These are phyloP conservation scores for Ceratocystis colombiana DNA, from an alignment of 2,329 filamentous ascomycete genomes.

Conservation along the genomic window DNA sequence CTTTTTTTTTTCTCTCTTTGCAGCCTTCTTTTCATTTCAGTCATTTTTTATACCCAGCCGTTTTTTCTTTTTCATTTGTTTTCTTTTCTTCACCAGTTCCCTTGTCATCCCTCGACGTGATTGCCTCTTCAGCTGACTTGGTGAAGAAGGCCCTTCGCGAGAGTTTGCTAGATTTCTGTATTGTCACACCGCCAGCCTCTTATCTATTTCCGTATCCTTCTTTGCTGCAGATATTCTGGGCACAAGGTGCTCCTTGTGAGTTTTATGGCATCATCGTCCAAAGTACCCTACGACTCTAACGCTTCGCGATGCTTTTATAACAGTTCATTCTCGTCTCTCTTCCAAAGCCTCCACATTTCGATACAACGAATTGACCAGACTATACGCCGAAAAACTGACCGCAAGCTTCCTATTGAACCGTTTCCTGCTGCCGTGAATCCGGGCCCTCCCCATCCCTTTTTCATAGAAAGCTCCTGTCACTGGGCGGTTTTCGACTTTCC, in stretches of 20 bases:
- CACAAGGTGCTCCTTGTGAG: neutral
- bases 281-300: neutral
- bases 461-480: no score
- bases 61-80: constrained; percentile 6
- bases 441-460: no score
- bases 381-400: neutral
- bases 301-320: neutral
- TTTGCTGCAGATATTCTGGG: neutral
- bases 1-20: constrained; percentile 1
- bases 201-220: neutral
- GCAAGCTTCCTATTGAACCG: no score
- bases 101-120: constrained; percentile 47
- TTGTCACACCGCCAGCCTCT: neutral
- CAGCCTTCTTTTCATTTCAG: constrained; percentile 13
- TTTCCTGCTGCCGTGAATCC: no score
- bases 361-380: neutral
- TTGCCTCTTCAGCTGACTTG: neutral
- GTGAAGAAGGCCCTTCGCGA: neutral
- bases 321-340: neutral
- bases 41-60: constrained; percentile 9
- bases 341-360: neutral
- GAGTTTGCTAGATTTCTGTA: neutral
- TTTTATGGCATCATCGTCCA: neutral
- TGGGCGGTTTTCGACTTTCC: neutral
- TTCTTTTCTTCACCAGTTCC: neutral